phyloP scores from a whole-genome alignment of 108 stramenopile genomes.

The Skeletonema potamos region DNA sequence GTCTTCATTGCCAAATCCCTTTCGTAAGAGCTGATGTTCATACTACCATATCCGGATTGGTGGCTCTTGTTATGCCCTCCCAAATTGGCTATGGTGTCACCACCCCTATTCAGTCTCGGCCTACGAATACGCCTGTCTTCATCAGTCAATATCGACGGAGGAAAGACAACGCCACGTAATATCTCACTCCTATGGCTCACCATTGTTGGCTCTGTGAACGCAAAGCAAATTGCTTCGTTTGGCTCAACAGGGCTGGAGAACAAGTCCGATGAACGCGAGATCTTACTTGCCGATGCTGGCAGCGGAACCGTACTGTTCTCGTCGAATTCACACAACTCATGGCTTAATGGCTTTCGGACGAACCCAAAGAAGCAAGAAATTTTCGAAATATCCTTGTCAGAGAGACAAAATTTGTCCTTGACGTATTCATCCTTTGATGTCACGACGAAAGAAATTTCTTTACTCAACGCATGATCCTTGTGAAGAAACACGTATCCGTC shows the following conservation, averaged over 20 bases:
- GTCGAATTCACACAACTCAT: slow-evolving; percentile 67
- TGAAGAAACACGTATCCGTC: slow-evolving; percentile 88
- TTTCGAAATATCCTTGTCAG: slow-evolving; percentile 48
- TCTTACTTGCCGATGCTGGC: slow-evolving; percentile 55
- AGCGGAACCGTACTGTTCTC: slow-evolving; percentile 52
- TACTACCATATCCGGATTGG: slow-evolving; percentile 78
- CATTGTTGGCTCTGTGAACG: slow-evolving; percentile 79
- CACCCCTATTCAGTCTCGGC: slow-evolving; percentile 80
- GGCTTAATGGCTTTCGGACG: slow-evolving; percentile 73
- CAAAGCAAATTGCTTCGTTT: slow-evolving; percentile 73
- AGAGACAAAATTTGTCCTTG: slow-evolving; percentile 45
- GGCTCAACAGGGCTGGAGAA: slow-evolving; percentile 59
- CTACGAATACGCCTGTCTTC: slow-evolving; percentile 76
- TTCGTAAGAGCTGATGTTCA: slow-evolving; percentile 87
- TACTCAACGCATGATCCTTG: slow-evolving; percentile 56
- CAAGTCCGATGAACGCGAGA: slow-evolving; percentile 51
- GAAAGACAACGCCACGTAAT: slow-evolving; percentile 62
- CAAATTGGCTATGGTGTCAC: slow-evolving; percentile 84
- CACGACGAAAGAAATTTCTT: slow-evolving; percentile 52
- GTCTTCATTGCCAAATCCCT: slow-evolving; percentile 69
- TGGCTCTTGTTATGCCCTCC: slow-evolving; percentile 71
- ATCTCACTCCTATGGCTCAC: slow-evolving; percentile 70
- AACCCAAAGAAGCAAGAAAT: slow-evolving; percentile 71
- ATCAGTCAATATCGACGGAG: slow-evolving; percentile 58
- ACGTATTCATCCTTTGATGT: slow-evolving; percentile 52